A percentile compares a stretch with the other conserved stretches of the same genome.
These are phyloP conservation scores for Gentiana dahurica DNA, from an alignment of 257 asterid genomes.

Conservation along the genomic window DNA sequence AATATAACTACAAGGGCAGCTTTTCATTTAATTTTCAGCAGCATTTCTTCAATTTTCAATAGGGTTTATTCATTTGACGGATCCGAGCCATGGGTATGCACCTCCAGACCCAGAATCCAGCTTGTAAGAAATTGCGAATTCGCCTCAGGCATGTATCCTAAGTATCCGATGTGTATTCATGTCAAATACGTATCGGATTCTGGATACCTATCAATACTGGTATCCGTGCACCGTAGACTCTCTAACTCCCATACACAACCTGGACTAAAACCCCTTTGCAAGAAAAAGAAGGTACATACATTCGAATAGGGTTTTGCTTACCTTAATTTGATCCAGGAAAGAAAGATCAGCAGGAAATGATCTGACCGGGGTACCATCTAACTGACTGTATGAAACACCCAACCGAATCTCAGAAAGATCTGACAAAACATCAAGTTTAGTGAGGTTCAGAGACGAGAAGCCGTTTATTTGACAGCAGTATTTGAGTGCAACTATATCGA, in stretches of 20 bases:
- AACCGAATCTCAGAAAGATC: conserved; percentile 62
- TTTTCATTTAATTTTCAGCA: no score
- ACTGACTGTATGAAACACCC: conserved; percentile 63
- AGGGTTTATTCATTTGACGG: no score
- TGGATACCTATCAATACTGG: no score
- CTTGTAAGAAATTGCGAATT: no score
- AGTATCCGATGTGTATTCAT: no score
- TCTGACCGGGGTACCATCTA: conserved; percentile 47
- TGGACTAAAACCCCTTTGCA: not conserved
- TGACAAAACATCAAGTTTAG: conserved; percentile 90
- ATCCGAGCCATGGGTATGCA: no score
- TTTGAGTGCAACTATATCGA: conserved; percentile 75
- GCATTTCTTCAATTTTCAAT: no score
- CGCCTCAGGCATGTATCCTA: no score
- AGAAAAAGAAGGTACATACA: conserved; percentile 9
- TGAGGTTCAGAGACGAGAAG: conserved; percentile 85
- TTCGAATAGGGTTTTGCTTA: not conserved
- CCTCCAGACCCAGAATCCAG: no score
- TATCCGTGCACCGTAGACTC: no score
- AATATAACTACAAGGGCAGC: no score
- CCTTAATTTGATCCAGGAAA: conserved; percentile 66
- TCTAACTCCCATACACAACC: not conserved
- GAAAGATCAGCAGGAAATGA: conserved; percentile 82
- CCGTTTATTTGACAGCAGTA: conserved; percentile 88
- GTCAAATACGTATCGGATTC: no score